These are phyloP conservation scores for Xerocomellus amylosporus DNA, from an alignment of 768 basidiomycete species.

Conservation along the genomic window DNA sequence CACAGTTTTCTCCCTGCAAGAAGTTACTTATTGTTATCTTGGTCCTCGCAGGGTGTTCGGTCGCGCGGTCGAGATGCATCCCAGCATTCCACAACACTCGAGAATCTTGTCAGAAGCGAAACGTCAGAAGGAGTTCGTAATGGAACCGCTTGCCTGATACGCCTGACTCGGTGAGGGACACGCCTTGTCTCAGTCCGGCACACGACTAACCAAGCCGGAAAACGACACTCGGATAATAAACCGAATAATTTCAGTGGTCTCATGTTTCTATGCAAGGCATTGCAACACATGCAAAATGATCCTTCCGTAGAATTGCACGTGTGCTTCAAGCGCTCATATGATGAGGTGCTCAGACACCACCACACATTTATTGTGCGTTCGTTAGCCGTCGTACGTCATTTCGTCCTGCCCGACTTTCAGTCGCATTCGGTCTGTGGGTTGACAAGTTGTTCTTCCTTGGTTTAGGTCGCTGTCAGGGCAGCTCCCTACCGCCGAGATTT, in stretches of 20 bases:
- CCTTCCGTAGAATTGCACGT: slow-evolving; percentile 51
- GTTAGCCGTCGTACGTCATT: slow-evolving; percentile 30
- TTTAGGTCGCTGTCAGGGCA: slow-evolving; percentile 59
- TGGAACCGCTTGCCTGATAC: slow-evolving; percentile 61
- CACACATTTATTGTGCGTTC: slow-evolving; percentile 67
- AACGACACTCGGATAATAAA: slow-evolving; percentile 4
- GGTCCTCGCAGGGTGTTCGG: slow-evolving; percentile 58
- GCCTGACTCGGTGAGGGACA: slow-evolving; percentile 55
- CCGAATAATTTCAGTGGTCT: slow-evolving; percentile 50
- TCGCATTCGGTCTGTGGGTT: neutral
- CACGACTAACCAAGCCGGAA: neutral
- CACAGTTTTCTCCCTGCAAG: slow-evolving; percentile 10
- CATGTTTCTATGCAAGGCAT: slow-evolving; percentile 62
- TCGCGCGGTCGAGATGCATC: slow-evolving; percentile 44
- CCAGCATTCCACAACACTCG: slow-evolving; percentile 52
- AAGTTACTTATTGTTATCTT: slow-evolving; percentile 12
- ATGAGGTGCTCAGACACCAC: slow-evolving; percentile 62
- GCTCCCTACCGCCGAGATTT: slow-evolving; percentile 64
- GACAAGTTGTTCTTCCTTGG: neutral
- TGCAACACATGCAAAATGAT: slow-evolving; percentile 63
- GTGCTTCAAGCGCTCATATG: slow-evolving; percentile 72
- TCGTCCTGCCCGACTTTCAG: neutral
- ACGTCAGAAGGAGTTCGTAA: slow-evolving; percentile 40
- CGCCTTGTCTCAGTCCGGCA: slow-evolving; percentile 19
- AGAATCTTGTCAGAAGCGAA: slow-evolving; percentile 57